Conservation (phyloP, 2,329 filamentous ascomycete species). For the Exophiala sp. region DNA sequence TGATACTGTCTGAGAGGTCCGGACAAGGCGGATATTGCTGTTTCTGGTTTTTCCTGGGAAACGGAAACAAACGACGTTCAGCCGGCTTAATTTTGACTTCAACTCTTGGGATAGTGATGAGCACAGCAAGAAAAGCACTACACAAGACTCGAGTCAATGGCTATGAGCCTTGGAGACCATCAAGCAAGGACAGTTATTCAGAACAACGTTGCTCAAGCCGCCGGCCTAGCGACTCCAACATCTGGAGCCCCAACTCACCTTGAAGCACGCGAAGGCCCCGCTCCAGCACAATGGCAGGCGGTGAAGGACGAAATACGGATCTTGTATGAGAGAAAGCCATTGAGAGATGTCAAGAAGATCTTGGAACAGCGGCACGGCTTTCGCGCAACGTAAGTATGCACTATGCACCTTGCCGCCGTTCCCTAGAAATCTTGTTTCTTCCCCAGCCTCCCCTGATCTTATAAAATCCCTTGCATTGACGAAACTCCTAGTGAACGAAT, state of each 20-base stretch:
- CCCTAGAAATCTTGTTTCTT: neutral
- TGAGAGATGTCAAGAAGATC: slow-evolving; percentile 25
- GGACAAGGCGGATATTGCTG: neutral
- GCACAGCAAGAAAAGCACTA: slow-evolving; percentile 6
- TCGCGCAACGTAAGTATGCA: slow-evolving; percentile 26
- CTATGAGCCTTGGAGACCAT: slow-evolving; percentile 16
- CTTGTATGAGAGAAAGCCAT: slow-evolving; percentile 25
- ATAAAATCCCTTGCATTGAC: neutral
- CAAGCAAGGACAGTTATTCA: slow-evolving; percentile 14
- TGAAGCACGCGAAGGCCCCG: slow-evolving; percentile 25
- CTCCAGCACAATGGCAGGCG: slow-evolving; percentile 25
- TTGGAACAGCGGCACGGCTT: slow-evolving; percentile 26
- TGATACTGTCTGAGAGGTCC: neutral
- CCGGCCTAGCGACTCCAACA: slow-evolving; percentile 2
- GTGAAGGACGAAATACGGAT: slow-evolving; percentile 25
- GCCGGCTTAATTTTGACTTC: slow-evolving; percentile 14
- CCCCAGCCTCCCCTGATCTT: neutral
- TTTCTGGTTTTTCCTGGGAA: slow-evolving; percentile 2
- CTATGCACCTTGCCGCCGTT: slow-evolving; percentile 6
- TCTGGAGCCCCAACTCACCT: slow-evolving; percentile 12
- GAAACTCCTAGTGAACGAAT: slow-evolving; percentile 17
- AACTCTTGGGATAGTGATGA: slow-evolving; percentile 22
- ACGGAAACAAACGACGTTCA: slow-evolving; percentile 4
- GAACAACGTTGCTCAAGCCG: slow-evolving; percentile 15
- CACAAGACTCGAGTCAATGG: slow-evolving; percentile 20